Evolutionary conservation across 768 basidiomycete species (phyloP).

Genomic region (Filobasidium floriforme): DNA sequence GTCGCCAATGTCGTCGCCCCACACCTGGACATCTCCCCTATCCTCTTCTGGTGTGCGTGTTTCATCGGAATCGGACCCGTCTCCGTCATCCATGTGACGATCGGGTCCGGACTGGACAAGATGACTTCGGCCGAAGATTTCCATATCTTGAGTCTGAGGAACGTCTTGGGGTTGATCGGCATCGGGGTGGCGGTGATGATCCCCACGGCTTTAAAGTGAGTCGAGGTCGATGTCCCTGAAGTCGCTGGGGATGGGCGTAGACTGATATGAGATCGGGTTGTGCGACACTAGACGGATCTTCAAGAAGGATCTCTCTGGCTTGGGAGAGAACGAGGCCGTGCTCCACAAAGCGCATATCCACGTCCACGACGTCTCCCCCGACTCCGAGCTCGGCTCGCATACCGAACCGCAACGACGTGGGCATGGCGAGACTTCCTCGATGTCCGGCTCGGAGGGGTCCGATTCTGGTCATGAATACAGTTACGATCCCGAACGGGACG

Average conservation of each 20-base stretch:
- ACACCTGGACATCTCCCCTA: constrained; percentile 75
- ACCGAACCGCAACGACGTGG: neutral
- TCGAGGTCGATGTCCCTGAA: constrained; percentile 49
- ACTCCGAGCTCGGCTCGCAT: neutral
- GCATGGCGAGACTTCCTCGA: neutral
- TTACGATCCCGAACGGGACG: neutral
- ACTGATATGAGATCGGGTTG: neutral
- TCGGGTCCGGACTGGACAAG: constrained; percentile 79
- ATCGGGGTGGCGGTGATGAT: constrained; percentile 88
- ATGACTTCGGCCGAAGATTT: constrained; percentile 94
- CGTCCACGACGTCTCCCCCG: neutral
- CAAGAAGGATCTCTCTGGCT: constrained; percentile 22
- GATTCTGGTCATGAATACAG: too few relatives aligned
- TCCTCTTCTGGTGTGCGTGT: constrained; percentile 82
- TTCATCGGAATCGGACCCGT: constrained; percentile 82
- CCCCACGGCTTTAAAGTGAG: constrained; percentile 75
- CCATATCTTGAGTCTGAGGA: constrained; percentile 82
- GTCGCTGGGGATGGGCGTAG: constrained; percentile 27
- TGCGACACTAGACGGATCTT: constrained; percentile 17
- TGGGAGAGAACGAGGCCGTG: constrained; percentile 21
- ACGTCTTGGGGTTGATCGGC: constrained; percentile 75
- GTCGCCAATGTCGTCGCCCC: constrained; percentile 87
- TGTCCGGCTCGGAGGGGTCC: neutral
- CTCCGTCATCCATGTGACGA: constrained; percentile 87
- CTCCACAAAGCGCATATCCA: constrained; percentile 16